phyloP scores from a whole-genome alignment of 768 basidiomycete genomes.

The Suillus ampliporus region DNA sequence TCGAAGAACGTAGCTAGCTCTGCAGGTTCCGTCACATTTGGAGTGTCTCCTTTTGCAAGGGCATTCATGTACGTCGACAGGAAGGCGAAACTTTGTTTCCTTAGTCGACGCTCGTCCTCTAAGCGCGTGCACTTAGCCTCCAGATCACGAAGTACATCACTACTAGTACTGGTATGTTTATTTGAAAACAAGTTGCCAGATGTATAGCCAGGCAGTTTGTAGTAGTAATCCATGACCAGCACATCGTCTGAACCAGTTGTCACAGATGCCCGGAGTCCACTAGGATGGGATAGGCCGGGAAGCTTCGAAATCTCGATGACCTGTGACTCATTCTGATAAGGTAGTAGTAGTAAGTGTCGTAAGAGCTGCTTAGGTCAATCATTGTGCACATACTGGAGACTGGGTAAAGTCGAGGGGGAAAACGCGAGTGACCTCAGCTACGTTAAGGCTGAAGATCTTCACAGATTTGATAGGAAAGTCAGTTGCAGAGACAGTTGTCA shows the following conservation, averaged over 20 bases:
- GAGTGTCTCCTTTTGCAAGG: constrained; percentile 27
- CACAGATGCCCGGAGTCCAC: constrained; percentile 20
- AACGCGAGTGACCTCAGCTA: constrained; percentile 24
- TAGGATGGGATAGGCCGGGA: constrained; percentile 11
- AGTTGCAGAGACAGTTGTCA: constrained; percentile 8
- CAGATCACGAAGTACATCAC: constrained; percentile 14
- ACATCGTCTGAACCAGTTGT: constrained; percentile 16
- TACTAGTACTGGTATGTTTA: no score
- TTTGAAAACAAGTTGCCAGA: no score
- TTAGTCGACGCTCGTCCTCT: constrained; percentile 24
- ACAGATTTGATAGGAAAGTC: constrained; percentile 24
- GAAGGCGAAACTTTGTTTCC: constrained; percentile 26
- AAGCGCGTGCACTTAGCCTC: constrained; percentile 19
- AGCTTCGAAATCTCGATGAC: constrained; percentile 24
- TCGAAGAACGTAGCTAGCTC: constrained; percentile 28
- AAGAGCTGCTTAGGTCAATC: neutral
- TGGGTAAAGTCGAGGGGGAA: constrained; percentile 23
- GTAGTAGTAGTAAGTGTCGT: neutral
- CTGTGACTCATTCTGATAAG: constrained; percentile 21
- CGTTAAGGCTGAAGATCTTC: constrained; percentile 21
- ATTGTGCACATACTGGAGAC: constrained; percentile 8
- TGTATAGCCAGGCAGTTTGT: neutral
- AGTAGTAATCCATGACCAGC: constrained; percentile 22
- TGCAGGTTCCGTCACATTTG: constrained; percentile 15
- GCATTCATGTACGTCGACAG: constrained; percentile 34